Conservation (phyloP, 495 filamentous ascomycete genomes). For the Hyaloscypha variabilis region DNA sequence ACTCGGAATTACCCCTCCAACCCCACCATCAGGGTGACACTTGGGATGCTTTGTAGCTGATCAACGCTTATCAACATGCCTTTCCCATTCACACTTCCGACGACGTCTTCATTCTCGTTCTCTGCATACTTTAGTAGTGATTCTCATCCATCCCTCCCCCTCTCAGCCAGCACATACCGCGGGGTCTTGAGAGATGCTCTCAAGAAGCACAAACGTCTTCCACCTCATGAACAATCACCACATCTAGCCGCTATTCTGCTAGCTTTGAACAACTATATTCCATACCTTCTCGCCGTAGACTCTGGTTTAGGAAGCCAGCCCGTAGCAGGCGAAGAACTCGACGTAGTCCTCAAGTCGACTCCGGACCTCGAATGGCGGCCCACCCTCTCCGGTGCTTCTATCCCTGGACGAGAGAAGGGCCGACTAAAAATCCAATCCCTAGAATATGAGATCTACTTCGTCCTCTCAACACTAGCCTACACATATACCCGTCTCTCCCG, state of each 20-base stretch:
- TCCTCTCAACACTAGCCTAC: constrained; percentile 74
- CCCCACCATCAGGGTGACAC: background rate
- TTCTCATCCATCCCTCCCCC: constrained; percentile 82
- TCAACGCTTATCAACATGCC: constrained; percentile 62
- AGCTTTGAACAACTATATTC: constrained; percentile 72
- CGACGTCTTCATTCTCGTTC: constrained; percentile 81
- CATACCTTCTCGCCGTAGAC: constrained; percentile 75
- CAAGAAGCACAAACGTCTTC: constrained; percentile 80
- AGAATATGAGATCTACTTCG: constrained; percentile 81
- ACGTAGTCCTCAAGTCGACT: constrained; percentile 57
- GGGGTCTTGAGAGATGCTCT: constrained; percentile 75
- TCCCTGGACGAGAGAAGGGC: constrained; percentile 59
- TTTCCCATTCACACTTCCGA: constrained; percentile 80
- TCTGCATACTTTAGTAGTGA: constrained; percentile 67
- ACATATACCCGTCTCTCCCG: constrained; percentile 72
- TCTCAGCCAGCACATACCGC: constrained; percentile 74
- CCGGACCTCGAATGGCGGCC: constrained; percentile 76
- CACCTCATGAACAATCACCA: constrained; percentile 62
- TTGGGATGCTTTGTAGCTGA: background rate
- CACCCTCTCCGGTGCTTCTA: constrained; percentile 60
- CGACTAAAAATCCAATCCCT: constrained; percentile 72
- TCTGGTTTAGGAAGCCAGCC: constrained; percentile 59
- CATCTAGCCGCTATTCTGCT: constrained; percentile 69
- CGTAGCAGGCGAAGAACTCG: constrained; percentile 60
- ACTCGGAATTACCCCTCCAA: background rate